Conservation (phyloP, 2,329 filamentous ascomycete species). For the Pestalotiopsis sp. region DNA sequence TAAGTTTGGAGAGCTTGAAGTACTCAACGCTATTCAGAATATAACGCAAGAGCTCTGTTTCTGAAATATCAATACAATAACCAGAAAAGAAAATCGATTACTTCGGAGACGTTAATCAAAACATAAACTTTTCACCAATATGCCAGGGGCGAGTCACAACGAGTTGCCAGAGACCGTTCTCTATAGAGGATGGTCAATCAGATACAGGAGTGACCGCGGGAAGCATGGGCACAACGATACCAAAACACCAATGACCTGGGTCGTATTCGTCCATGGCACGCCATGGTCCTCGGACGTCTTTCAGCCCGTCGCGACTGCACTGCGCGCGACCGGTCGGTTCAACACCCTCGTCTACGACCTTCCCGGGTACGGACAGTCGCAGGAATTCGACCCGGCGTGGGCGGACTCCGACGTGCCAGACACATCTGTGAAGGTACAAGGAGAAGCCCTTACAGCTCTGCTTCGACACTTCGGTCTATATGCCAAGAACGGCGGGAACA, state of each 20-base stretch:
- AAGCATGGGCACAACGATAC: not conserved
- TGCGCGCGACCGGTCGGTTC: not conserved
- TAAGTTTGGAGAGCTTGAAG: not conserved
- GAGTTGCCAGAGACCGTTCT: not conserved
- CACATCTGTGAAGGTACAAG: not conserved
- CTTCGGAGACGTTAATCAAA: not conserved
- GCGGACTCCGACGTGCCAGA: not conserved
- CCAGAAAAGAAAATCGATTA: too few species aligned
- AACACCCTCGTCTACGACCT: constrained; percentile 3
- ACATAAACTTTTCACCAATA: not conserved
- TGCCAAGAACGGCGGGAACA: not conserved
- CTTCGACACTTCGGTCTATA: not conserved
- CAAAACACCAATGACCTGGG: not conserved
- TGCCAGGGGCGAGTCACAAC: not conserved
- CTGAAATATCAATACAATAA: too few species aligned
- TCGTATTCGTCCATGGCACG: constrained; percentile 4
- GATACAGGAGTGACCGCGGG: not conserved
- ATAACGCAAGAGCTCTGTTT: not conserved
- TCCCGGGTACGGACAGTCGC: constrained; percentile 7
- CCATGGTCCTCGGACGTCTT: constrained; percentile 6
- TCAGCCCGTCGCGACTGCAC: not conserved
- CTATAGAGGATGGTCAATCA: not conserved
- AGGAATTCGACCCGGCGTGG: not conserved
- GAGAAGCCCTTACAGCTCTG: not conserved
- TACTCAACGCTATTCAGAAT: not conserved